A percentile compares a stretch with the other conserved stretches of the same genome.
These are phyloP conservation scores for Pontederia crassipes DNA, from an alignment of 176 grass and related monocot species.

Conservation along the genomic window DNA sequence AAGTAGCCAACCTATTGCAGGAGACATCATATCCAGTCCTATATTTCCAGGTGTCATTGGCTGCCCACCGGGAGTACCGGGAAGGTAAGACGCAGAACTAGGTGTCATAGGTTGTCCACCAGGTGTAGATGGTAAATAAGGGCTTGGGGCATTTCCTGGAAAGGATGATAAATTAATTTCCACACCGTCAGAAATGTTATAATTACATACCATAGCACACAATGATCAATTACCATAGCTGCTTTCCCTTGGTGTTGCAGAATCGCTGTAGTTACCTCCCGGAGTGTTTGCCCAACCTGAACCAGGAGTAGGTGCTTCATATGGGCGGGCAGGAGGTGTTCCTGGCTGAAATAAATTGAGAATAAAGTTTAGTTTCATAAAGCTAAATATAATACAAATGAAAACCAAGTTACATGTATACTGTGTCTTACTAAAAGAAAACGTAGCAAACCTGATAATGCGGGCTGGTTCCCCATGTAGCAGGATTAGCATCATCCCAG, in stretches of 20 bases:
- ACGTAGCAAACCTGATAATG: conserved; percentile 60
- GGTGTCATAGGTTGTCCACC: conserved; percentile 94
- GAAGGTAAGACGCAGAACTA: conserved; percentile 83
- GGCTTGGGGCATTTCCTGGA: conserved; percentile 87
- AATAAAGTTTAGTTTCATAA: not conserved
- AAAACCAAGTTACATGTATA: not conserved
- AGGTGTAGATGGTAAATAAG: conserved; percentile 83
- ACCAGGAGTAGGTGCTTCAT: conserved; percentile 95
- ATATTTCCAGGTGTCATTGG: conserved; percentile 97
- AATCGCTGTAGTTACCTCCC: conserved; percentile 73
- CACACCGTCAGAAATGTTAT: not conserved
- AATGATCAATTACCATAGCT: conserved; percentile 60
- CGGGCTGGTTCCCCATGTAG: conserved; percentile 89
- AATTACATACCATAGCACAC: not conserved
- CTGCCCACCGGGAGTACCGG: conserved; percentile 92
- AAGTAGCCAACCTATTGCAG: conserved; percentile 50
- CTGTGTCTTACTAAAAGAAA: not conserved
- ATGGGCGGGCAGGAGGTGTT: conserved; percentile 83
- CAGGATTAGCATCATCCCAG: conserved; percentile 97
- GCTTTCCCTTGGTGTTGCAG: conserved; percentile 67
- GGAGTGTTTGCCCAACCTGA: conserved; percentile 98
- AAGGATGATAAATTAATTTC: conserved; percentile 7
- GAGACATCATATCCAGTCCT: conserved; percentile 96
- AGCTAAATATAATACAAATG: not conserved
- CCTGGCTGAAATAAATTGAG: conserved; percentile 48